A percentile compares a stretch with the other conserved stretches of the same genome.
Conservation (phyloP, 352 stramenopile genomes). For the Achlya hypogyna region DNA sequence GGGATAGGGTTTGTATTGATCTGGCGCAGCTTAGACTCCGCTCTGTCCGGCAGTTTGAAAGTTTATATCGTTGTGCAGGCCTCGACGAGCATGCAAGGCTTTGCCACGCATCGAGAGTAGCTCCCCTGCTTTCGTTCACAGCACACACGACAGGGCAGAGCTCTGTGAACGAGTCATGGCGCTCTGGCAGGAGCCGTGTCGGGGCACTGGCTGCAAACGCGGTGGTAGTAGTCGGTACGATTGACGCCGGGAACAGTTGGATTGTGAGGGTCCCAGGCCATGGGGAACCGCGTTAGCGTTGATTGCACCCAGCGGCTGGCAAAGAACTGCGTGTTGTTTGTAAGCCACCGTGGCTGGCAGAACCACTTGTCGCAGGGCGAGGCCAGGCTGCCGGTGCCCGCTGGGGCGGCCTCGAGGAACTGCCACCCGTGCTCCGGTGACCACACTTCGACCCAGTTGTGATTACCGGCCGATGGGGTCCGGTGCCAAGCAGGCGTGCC, state of each 20-base stretch:
- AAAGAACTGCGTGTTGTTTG: not conserved
- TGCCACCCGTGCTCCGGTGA: not conserved
- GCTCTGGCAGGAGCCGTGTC: no score
- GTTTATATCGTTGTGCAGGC: no score
- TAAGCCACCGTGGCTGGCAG: not conserved
- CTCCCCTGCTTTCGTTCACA: no score
- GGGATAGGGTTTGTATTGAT: no score
- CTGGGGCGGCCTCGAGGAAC: not conserved
- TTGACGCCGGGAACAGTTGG: not conserved
- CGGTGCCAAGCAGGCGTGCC: not conserved
- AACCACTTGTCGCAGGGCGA: not conserved
- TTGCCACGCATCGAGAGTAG: no score
- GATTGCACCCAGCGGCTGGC: not conserved
- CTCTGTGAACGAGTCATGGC: no score
- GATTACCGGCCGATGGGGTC: not conserved
- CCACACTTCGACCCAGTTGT: not conserved
- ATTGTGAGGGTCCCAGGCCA: not conserved
- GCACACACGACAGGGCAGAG: no score
- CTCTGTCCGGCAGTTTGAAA: no score
- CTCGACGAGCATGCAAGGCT: no score
- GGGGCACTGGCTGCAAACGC: not conserved
- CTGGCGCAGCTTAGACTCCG: no score
- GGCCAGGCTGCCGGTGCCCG: not conserved
- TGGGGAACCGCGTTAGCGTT: not conserved
- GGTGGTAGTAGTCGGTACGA: not conserved